Base-by-base conservation (phyloP, 306 rosid species). In the Spatholobus suberectus region DNA sequence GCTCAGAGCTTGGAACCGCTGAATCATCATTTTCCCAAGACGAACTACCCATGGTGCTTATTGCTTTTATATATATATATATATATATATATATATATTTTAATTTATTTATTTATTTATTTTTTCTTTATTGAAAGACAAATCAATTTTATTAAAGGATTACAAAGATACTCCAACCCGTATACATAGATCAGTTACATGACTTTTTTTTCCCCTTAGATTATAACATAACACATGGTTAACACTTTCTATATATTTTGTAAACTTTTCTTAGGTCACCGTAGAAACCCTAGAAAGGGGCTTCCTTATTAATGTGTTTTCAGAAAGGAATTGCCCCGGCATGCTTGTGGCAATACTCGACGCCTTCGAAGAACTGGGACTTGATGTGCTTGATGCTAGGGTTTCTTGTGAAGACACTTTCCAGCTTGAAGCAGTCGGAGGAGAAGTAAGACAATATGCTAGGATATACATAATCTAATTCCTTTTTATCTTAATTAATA, bases 381-480 rank as follows among this genome's bases (percentile, higher is more conserved):
- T 94, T 62, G 94, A 89, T 70, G 98, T 94, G 18, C 91, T 89
- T 20, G 92, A 94, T 75, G 98, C 97, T 78, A 89, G 90, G 91
- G 94, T 92, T 84, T 89, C 98, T 82, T 94, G 97, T 78, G 86
- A 91, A 21, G 95, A 92, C 76, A 88, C 71, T 77, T 94, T 94
- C 82, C 97, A 89, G 77, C 92, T 92, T 6, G 90, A 94, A 85
- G 97, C 95, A 0, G 83, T 92, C 15, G 97, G 98, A 59, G 97
- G 87, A 89, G 95, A 94, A 83, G 97, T 92, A 88, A 85, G 90
- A 73, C 27, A 14, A 32, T 58, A 75, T 3, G 0, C 43, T 6
- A 26, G 1, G 5, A 29, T 65, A 82, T 70, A 71, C n/a, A 44
- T 29, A 17, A 40, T 41, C 15, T 23, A 8, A 3, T 63, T 13